A percentile compares a stretch with the other conserved stretches of the same genome.
Evolutionary conservation across 306 rosid species (phyloP).

Genomic region (Fragaria ananassa): DNA sequence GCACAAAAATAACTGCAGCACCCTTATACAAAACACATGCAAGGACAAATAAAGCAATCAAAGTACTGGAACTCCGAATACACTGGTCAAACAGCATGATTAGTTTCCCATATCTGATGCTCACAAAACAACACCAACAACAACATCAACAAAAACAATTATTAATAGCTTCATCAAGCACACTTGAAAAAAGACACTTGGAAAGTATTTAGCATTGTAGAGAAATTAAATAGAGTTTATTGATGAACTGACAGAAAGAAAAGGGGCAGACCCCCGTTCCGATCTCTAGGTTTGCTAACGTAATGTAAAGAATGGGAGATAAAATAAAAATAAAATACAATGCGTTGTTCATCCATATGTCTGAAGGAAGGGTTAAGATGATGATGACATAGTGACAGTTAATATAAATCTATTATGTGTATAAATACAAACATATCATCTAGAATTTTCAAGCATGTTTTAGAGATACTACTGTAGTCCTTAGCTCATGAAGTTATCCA

Average conservation of each 20-base stretch:
- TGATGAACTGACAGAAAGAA: background rate
- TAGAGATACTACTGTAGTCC: background rate
- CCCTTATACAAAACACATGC: conserved; percentile 7
- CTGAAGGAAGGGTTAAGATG: background rate
- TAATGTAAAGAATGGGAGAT: background rate
- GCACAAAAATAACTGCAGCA: conserved; percentile 8
- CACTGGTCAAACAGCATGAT: background rate
- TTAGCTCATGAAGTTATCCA: background rate
- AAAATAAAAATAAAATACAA: background rate
- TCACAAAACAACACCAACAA: background rate
- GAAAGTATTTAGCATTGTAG: background rate
- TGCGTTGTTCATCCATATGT: background rate
- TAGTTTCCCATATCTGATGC: background rate
- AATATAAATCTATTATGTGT: background rate
- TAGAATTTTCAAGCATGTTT: background rate
- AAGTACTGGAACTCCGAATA: background rate
- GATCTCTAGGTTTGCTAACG: background rate
- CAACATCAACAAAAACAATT: background rate
- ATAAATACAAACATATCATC: background rate
- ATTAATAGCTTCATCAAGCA: background rate
- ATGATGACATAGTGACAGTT: background rate
- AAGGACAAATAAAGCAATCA: background rate
- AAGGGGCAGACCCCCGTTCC: too few species aligned
- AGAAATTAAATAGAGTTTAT: background rate
- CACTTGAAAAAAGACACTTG: background rate